These are phyloP conservation scores for Trichocladium uniseriatum DNA, from an alignment of 495 filamentous ascomycete species.

Conservation along the genomic window DNA sequence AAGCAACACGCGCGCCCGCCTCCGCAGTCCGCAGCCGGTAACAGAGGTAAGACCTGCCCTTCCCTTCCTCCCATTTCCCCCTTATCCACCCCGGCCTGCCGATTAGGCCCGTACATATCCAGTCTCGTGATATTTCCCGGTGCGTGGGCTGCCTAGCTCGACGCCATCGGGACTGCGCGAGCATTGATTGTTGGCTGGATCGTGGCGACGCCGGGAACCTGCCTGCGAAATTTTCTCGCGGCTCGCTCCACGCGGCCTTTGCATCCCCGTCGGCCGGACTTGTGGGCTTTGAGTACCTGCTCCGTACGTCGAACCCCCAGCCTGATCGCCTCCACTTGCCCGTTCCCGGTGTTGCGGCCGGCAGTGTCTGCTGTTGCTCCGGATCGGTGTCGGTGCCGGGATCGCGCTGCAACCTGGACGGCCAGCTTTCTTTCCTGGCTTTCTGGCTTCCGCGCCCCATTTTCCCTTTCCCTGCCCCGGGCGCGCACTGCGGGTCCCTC, in stretches of 20 bases:
- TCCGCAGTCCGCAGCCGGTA: conserved; percentile 12
- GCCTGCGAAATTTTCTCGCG: conserved; percentile 29
- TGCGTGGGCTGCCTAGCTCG: conserved; percentile 16
- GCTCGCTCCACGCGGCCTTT: conserved; percentile 16
- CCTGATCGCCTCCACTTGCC: conserved; percentile 25
- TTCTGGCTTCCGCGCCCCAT: background rate
- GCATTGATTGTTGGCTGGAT: conserved; percentile 18
- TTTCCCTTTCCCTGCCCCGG: background rate
- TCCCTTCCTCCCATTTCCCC: conserved; percentile 25
- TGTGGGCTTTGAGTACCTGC: conserved; percentile 8
- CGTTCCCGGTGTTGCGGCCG: conserved; percentile 10
- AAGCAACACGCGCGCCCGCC: conserved; percentile 24
- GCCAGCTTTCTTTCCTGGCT: background rate
- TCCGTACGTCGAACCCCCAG: conserved; percentile 19
- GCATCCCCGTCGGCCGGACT: conserved; percentile 10
- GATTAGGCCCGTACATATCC: conserved; percentile 18
- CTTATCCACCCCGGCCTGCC: conserved; percentile 27
- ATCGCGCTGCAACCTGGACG: background rate
- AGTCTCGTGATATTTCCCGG: conserved; percentile 25
- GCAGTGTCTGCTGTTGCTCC: conserved; percentile 8
- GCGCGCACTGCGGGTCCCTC: background rate
- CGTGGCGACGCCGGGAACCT: conserved; percentile 14
- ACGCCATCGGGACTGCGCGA: conserved; percentile 19
- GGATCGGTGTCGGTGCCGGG: conserved; percentile 6
- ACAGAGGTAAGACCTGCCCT: conserved; percentile 34